These are phyloP conservation scores for Deakozyma indianensis DNA, from an alignment of 805 yeast genomes.

Conservation along the genomic window DNA sequence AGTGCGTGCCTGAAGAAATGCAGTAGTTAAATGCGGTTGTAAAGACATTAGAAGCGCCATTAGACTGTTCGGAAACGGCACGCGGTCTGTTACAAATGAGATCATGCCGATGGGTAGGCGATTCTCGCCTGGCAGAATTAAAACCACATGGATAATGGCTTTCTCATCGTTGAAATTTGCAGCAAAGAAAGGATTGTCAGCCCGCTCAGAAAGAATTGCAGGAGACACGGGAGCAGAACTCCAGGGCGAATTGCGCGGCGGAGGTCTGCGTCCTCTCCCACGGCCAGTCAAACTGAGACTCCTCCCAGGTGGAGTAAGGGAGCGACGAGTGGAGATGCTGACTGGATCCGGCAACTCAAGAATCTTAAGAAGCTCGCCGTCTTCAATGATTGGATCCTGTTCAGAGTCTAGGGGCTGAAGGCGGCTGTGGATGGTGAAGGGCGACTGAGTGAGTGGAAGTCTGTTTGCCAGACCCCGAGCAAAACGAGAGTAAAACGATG, in stretches of 20 bases:
- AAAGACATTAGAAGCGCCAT: not conserved
- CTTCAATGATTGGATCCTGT: slow-evolving; percentile 3
- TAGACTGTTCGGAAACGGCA: not conserved
- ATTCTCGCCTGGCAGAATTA: not conserved
- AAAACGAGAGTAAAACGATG: not conserved
- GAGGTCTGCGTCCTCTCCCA: not conserved
- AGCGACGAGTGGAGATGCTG: not conserved
- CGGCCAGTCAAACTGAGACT: not conserved
- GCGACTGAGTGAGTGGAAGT: slow-evolving; percentile 1
- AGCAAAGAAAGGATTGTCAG: not conserved
- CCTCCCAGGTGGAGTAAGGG: not conserved
- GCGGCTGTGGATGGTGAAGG: not conserved
- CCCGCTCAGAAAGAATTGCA: not conserved
- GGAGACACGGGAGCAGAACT: not conserved
- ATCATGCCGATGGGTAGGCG: not conserved
- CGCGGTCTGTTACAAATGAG: not conserved
- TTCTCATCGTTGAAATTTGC: not conserved
- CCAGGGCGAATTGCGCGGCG: not conserved
- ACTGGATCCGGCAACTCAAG: not conserved
- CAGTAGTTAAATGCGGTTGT: not conserved
- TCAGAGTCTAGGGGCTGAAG: not conserved
- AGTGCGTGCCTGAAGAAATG: not conserved
- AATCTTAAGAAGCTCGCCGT: slow-evolving; percentile 4
- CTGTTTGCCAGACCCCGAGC: not conserved
- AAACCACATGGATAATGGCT: not conserved